Conservation (phyloP, 768 basidiomycete species). For the Pleurotus citrinopileatus region DNA sequence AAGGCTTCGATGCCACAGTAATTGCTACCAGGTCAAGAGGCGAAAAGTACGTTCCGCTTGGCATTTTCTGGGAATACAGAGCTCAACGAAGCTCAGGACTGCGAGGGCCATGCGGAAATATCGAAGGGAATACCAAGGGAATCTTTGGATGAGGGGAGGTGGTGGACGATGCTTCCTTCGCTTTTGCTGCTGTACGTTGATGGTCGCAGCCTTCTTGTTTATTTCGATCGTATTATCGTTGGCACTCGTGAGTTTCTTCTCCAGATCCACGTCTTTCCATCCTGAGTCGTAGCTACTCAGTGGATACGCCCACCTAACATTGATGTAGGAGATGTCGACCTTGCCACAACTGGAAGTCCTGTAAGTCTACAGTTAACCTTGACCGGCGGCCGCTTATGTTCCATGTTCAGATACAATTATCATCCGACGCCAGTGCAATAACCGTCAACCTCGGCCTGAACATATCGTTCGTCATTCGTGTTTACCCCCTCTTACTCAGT, state of each 20-base stretch:
- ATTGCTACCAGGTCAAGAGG: constrained; percentile 32
- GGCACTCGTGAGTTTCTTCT: constrained; percentile 51
- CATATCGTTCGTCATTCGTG: constrained; percentile 49
- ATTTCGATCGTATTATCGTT: constrained; percentile 65
- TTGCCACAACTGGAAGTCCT: constrained; percentile 38
- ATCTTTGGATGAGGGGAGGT: constrained; percentile 72
- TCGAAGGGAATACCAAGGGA: constrained; percentile 56
- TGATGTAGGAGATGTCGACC: constrained; percentile 46
- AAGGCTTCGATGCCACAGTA: constrained; percentile 40
- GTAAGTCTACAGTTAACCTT: constrained; percentile 31
- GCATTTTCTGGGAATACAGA: constrained; percentile 1
- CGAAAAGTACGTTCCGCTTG: constrained; percentile 20
- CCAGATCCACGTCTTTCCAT: background rate
- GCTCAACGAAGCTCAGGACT: constrained; percentile 22
- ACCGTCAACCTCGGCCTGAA: constrained; percentile 60
- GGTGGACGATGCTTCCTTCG: constrained; percentile 59
- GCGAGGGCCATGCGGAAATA: constrained; percentile 46
- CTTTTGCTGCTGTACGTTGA: constrained; percentile 74
- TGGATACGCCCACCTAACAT: constrained; percentile 78
- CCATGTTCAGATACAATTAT: constrained; percentile 28
- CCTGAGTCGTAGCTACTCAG: constrained; percentile 29
- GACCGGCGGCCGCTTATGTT: background rate
- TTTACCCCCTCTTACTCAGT: background rate
- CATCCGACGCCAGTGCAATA: constrained; percentile 38
- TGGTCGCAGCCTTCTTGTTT: constrained; percentile 63